Percentiles rank a stretch among this genome's conserved stretches.
phyloP scores from a whole-genome alignment of 164 flowering plant genomes.

The Dillenia suffruticosa region DNA sequence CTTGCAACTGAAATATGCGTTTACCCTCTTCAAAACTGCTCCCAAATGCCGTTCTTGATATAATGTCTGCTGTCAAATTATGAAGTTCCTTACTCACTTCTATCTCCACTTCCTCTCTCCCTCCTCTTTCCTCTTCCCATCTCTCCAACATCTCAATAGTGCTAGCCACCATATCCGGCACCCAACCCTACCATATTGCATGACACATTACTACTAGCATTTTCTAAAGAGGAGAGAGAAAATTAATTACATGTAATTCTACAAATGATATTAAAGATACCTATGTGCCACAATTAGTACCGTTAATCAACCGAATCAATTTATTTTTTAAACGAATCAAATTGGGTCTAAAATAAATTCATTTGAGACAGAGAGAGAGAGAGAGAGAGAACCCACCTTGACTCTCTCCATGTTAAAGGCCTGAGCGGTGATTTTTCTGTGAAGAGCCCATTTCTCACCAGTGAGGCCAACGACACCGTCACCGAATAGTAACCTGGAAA shows the following conservation, averaged over 20 bases:
- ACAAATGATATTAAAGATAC: not conserved
- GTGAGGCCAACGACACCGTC: slow-evolving; percentile 48
- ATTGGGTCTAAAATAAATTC: too few relatives aligned
- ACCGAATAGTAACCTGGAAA: slow-evolving; percentile 38
- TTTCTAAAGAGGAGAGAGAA: not conserved
- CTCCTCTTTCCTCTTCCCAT: slow-evolving; percentile 52
- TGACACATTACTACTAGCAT: too few relatives aligned
- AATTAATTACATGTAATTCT: not conserved
- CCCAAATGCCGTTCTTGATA: slow-evolving; percentile 78
- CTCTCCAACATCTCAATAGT: slow-evolving; percentile 34
- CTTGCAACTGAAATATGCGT: slow-evolving; percentile 62
- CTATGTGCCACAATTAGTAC: too few relatives aligned
- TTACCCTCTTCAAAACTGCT: slow-evolving; percentile 75
- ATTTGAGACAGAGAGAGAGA: not conserved
- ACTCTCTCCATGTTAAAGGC: slow-evolving; percentile 50
- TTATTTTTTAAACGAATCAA: too few relatives aligned
- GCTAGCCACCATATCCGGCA: slow-evolving; percentile 58
- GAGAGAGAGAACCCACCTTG: slow-evolving; percentile 33
- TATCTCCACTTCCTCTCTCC: slow-evolving; percentile 44
- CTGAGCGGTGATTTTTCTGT: slow-evolving; percentile 42
- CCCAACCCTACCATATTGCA: slow-evolving; percentile 39
- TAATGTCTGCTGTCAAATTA: slow-evolving; percentile 51
- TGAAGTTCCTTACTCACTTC: slow-evolving; percentile 61
- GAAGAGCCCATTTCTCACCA: slow-evolving; percentile 63
- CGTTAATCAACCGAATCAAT: too few relatives aligned